A percentile compares a stretch with the other conserved stretches of the same genome.
These are phyloP conservation scores for Phytophthora palmivora DNA, from an alignment of 352 stramenopile species.

Conservation along the genomic window DNA sequence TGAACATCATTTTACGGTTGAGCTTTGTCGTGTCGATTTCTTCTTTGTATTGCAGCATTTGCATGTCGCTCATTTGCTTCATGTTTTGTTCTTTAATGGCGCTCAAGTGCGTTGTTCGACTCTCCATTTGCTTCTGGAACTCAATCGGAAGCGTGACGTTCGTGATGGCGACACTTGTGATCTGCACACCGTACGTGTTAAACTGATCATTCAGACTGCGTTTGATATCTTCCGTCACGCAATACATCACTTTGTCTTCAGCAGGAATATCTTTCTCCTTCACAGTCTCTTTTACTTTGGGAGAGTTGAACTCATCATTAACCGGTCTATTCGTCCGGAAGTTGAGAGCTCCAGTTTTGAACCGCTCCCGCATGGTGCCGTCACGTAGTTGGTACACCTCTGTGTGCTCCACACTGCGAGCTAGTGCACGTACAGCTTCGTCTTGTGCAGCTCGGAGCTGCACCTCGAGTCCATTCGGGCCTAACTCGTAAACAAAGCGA, in stretches of 20 bases:
- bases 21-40: conserved; percentile 66
- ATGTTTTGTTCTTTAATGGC: conserved; percentile 80
- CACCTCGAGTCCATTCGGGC: conserved; percentile 81
- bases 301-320: conserved; percentile 36
- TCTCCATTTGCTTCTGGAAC: conserved; percentile 76
- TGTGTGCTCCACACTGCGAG: conserved; percentile 87
- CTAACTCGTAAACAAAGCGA: conserved; percentile 91
- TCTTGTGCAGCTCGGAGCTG: conserved; percentile 86
- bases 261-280: conserved; percentile 11
- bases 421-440: conserved; percentile 81
- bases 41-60: conserved; percentile 69
- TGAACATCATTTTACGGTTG: conserved; percentile 59
- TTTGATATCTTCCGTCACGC: conserved; percentile 77
- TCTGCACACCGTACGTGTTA: conserved; percentile 76
- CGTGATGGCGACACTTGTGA: conserved; percentile 78
- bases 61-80: conserved; percentile 84
- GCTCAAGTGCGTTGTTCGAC: conserved; percentile 71
- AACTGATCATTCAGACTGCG: conserved; percentile 79
- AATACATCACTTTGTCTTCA: conserved; percentile 42
- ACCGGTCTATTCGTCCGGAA: conserved; percentile 21
- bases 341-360: conserved; percentile 58
- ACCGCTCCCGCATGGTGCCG: conserved; percentile 71
- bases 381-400: conserved; percentile 88
- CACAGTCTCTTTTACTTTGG: conserved; percentile 17
- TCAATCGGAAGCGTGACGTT: conserved; percentile 67